Conservation (phyloP, 1,284 basidiomycete genomes). For the Melampsora larici-populina region DNA sequence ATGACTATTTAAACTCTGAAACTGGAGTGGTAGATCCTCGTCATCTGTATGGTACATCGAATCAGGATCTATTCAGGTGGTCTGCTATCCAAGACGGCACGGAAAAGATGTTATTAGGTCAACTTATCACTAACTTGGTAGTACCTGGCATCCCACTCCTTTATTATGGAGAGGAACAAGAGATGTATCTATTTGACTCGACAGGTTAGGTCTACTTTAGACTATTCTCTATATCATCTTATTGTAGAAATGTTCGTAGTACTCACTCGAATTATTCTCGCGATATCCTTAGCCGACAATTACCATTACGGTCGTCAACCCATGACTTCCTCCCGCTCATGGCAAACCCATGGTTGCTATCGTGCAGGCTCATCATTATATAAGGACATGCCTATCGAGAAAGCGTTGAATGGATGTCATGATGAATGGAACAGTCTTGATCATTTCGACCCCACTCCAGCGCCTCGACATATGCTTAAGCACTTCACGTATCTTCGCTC, state of each 20-base stretch:
- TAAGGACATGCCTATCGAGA: constrained; percentile 79
- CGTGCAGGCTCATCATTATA: constrained; percentile 80
- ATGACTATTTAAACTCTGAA: constrained; percentile 75
- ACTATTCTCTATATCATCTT: constrained; percentile 63
- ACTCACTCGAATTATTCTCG: neutral
- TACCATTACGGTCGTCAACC: constrained; percentile 69
- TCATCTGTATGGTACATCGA: constrained; percentile 79
- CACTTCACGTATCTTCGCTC: constrained; percentile 70
- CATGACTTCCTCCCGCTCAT: constrained; percentile 78
- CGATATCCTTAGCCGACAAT: neutral
- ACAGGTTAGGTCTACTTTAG: constrained; percentile 16
- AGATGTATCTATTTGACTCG: constrained; percentile 34
- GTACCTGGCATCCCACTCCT: constrained; percentile 81
- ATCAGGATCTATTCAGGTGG: constrained; percentile 94
- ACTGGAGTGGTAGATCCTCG: constrained; percentile 69
- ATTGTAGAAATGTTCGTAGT: neutral
- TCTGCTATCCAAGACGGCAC: constrained; percentile 77
- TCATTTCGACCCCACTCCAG: constrained; percentile 82
- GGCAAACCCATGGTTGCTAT: constrained; percentile 89
- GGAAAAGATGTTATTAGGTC: constrained; percentile 67
- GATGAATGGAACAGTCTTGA: constrained; percentile 85
- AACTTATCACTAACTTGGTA: constrained; percentile 71
- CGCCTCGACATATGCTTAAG: constrained; percentile 67
- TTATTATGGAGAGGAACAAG: constrained; percentile 45
- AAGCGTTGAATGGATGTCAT: constrained; percentile 70